phyloP scores from a whole-genome alignment of 1,284 basidiomycete genomes.

The Puccinia triticina region DNA sequence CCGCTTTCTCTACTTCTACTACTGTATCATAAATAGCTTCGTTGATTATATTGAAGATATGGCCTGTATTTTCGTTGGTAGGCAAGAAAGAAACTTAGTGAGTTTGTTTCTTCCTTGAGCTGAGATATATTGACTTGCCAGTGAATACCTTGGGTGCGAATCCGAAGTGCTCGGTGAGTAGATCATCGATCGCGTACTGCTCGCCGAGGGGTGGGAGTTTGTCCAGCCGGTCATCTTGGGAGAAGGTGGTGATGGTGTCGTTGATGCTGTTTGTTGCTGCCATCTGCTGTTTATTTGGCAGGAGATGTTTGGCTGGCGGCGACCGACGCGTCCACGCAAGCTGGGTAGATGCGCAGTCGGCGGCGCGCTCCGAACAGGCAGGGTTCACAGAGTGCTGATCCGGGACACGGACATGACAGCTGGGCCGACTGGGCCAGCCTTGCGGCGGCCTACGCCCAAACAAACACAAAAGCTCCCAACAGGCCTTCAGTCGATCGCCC shows the following conservation, averaged over 20 bases:
- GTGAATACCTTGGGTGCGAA: slow-evolving; percentile 47
- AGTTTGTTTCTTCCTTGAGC: neutral
- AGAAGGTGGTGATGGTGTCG: slow-evolving; percentile 11
- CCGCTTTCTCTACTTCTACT: slow-evolving; percentile 38
- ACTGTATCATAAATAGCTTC: slow-evolving; percentile 42
- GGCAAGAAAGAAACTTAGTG: no score
- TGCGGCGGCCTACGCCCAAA: no score
- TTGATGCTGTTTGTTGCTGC: slow-evolving; percentile 10
- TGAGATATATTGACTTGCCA: neutral
- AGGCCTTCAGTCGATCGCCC: no score
- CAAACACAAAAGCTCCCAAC: no score
- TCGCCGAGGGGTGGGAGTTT: slow-evolving; percentile 34
- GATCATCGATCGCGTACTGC: slow-evolving; percentile 37
- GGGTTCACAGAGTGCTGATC: neutral
- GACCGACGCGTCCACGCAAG: neutral
- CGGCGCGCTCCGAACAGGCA: neutral
- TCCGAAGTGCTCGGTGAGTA: slow-evolving; percentile 48
- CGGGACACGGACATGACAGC: neutral
- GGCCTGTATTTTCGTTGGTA: slow-evolving; percentile 13
- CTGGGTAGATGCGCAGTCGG: neutral
- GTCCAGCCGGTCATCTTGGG: slow-evolving; percentile 30
- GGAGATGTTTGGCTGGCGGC: neutral
- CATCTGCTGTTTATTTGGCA: neutral
- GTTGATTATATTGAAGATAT: slow-evolving; percentile 47
- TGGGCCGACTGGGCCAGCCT: no score